Evolutionary conservation across 768 basidiomycete species (phyloP).

Genomic region (Serendipita vermifera): DNA sequence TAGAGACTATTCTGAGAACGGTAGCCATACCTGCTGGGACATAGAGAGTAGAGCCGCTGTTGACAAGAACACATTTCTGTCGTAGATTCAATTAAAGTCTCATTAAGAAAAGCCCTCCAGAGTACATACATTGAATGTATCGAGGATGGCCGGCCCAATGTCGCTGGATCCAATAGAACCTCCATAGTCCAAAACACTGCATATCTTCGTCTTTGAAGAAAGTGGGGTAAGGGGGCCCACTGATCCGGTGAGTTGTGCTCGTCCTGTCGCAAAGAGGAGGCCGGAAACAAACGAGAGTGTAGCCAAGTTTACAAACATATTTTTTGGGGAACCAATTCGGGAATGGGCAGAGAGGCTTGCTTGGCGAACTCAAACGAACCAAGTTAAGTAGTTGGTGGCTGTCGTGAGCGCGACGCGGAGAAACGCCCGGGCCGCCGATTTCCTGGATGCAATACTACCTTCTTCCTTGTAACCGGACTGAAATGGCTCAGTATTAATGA

Average conservation of each 20-base stretch:
- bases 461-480: too few species aligned
- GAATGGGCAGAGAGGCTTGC: too few species aligned
- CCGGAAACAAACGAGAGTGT: too few species aligned
- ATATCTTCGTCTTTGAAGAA: conserved; percentile 19
- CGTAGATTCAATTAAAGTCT: conserved; percentile 19
- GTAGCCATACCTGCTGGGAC: conserved; percentile 22
- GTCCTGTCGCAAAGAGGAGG: too few species aligned
- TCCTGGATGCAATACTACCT: too few species aligned
- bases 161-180: conserved; percentile 22
- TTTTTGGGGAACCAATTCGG: too few species aligned
- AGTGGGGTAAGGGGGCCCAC: conserved; percentile 20
- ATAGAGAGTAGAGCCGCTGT: conserved; percentile 16
- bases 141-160: conserved; percentile 22
- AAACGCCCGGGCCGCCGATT: too few species aligned
- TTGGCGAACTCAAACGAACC: too few species aligned
- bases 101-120: conserved; percentile 21
- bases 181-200: conserved; percentile 23
- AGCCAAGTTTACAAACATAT: too few species aligned
- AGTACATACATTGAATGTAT: conserved; percentile 19
- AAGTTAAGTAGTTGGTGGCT: too few species aligned
- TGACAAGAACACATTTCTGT: conserved; percentile 21
- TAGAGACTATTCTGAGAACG: not conserved
- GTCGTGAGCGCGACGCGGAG: too few species aligned
- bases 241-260: conserved; percentile 18
- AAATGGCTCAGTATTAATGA: too few species aligned